Conservation (phyloP, 2,329 filamentous ascomycete genomes). For the Alternaria solani region DNA sequence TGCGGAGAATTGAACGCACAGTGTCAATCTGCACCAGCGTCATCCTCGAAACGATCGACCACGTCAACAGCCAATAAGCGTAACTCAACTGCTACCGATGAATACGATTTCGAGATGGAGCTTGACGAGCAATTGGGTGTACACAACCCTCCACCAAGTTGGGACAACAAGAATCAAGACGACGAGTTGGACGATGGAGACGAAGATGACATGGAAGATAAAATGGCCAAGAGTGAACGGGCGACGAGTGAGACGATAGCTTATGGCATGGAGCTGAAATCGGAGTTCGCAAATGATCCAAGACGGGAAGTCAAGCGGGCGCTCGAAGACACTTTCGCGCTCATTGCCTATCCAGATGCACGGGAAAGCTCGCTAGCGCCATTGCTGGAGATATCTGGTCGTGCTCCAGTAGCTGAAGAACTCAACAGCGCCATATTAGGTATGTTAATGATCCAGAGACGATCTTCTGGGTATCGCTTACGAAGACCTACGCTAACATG, state of each 20-base stretch:
- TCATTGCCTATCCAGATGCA: constrained; percentile 87
- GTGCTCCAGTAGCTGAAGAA: constrained; percentile 86
- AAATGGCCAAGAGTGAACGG: constrained; percentile 45
- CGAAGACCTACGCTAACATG: background rate
- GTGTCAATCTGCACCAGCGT: constrained; percentile 31
- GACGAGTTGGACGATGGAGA: constrained; percentile 52
- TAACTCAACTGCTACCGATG: constrained; percentile 53
- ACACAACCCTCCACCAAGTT: constrained; percentile 39
- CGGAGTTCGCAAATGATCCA: constrained; percentile 77
- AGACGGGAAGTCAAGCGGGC: constrained; percentile 75
- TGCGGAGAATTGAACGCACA: constrained; percentile 54
- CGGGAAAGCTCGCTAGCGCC: constrained; percentile 78
- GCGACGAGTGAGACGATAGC: constrained; percentile 74
- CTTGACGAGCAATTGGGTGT: constrained; percentile 62
- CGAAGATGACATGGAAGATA: constrained; percentile 38
- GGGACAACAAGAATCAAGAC: constrained; percentile 40
- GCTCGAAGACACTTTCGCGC: constrained; percentile 83
- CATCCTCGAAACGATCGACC: constrained; percentile 41
- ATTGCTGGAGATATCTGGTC: constrained; percentile 76
- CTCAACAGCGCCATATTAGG: constrained; percentile 91
- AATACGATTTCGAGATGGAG: constrained; percentile 65
- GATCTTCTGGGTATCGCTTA: background rate
- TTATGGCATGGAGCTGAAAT: constrained; percentile 80
- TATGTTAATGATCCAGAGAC: constrained; percentile 49
- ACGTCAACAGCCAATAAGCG: constrained; percentile 38